phyloP scores from a whole-genome alignment of 257 asterid species.

The Solanum virginianum region DNA sequence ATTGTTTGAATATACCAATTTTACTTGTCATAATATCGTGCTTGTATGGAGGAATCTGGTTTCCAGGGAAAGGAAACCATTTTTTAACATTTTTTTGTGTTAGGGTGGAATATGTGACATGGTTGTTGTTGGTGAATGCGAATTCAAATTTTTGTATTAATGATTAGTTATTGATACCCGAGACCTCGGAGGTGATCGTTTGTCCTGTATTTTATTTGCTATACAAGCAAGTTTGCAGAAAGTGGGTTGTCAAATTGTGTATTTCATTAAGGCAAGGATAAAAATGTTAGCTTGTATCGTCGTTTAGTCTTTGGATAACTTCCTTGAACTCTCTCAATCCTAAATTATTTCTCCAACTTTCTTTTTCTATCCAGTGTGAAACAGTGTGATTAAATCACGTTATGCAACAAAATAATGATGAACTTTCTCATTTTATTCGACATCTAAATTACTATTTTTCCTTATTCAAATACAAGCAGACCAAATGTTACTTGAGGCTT shows the following conservation, averaged over 20 bases:
- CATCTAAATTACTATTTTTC: not conserved
- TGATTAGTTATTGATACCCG: too few relatives aligned
- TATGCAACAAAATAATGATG: not conserved
- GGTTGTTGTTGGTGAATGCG: not conserved
- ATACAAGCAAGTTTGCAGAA: not conserved
- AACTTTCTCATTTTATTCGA: not conserved
- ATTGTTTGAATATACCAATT: not conserved
- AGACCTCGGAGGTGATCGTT: too few relatives aligned
- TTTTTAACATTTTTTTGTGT: not conserved
- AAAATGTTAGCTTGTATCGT: not conserved
- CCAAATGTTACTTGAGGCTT: not conserved
- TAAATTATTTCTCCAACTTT: not conserved
- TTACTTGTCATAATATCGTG: not conserved
- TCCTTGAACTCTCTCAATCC: not conserved
- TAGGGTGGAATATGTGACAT: not conserved
- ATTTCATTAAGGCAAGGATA: not conserved
- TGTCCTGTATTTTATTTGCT: too few relatives aligned
- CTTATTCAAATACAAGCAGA: not conserved
- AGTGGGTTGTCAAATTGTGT: not conserved
- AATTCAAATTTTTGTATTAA: too few relatives aligned
- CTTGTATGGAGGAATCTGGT: not conserved
- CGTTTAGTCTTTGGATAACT: not conserved
- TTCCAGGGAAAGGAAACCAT: too few relatives aligned
- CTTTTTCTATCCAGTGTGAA: not conserved
- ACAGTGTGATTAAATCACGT: not conserved